Base-by-base conservation (phyloP, 2,329 filamentous ascomycete species). In the Scleromitrula shiraiana region DNA sequence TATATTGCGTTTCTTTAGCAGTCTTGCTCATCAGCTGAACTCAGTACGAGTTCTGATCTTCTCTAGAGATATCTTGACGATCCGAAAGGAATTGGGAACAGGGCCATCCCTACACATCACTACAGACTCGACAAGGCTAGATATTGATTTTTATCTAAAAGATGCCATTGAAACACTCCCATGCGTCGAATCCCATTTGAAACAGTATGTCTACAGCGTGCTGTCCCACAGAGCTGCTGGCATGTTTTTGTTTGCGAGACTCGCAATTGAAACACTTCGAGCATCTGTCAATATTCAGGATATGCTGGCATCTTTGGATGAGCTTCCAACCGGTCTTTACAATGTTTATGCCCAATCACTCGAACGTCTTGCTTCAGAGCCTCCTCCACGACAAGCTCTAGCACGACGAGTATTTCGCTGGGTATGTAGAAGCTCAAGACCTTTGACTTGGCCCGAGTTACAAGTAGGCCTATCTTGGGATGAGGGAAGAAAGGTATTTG, bases 191-290 rank as follows among this genome's bases (percentile, higher is more conserved):
- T 42, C 45, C 17, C 45, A 42, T 20, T 15, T 47, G 14, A 47
- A 47, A 27, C 37, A 47, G 17, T 47, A 47, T 36, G 45, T 42
- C 5, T 47, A 42, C 17, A 47, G n/a, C 24, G 23, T 29, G 7
- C 17, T 47, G 8, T 47, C 45, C 10, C 33, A 42, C 10, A 47
- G 41, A 23, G 37, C 45, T 4, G 45, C 37, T 4, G 45, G 45
- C 3, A 47, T 47, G 45, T 47, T 47, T n/a, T 26, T 47, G 9
- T 47, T 47, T n/a, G 45, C 45, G 12, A 12, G 29, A 22, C 38
- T 47, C 5, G 37, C 37, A 3, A 41, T 47, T 20, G 45, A 47
- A 14, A 47, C 45, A 42, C 15, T 47, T 8, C 26, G 41, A 27
- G 45, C 45, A 42, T 41, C 45, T 2, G 19, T 29, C 14, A 42